Conservation (phyloP, 306 rosid genomes). For the Acacia acuminata region DNA sequence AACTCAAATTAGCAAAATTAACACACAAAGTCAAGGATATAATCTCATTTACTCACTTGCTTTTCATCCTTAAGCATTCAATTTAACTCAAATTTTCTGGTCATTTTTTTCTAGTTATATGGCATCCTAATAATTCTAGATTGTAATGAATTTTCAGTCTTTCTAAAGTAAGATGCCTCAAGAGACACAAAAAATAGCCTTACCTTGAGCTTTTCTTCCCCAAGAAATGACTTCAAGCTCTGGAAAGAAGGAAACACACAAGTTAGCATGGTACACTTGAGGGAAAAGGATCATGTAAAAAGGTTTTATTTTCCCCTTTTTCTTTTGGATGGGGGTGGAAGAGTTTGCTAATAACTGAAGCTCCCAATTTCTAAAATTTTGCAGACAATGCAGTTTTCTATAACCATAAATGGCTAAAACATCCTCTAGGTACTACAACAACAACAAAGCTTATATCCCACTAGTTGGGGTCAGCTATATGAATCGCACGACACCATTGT, state of each 20-base stretch:
- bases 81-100: neutral
- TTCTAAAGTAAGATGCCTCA: neutral
- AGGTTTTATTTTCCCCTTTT: neutral
- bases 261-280: slow-evolving; percentile 25
- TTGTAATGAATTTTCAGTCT: neutral
- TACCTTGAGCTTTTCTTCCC: slow-evolving; percentile 75
- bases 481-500: no score
- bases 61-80: neutral
- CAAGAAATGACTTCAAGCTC: slow-evolving; percentile 67
- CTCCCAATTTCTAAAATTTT: neutral
- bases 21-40: neutral
- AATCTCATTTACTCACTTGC: neutral
- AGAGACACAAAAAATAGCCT: neutral
- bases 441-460: no score
- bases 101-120: neutral
- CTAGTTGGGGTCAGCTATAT: no score
- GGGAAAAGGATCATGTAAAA: neutral
- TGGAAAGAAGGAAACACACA: slow-evolving; percentile 28
- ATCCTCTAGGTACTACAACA: neutral
- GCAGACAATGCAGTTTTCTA: neutral
- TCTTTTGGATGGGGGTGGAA: neutral
- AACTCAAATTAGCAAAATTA: neutral
- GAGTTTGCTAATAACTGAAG: neutral
- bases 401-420: slow-evolving; percentile 7
- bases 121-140: neutral